These are phyloP conservation scores for Lasiosphaeria ovina DNA, from an alignment of 495 filamentous ascomycete genomes.

Conservation along the genomic window DNA sequence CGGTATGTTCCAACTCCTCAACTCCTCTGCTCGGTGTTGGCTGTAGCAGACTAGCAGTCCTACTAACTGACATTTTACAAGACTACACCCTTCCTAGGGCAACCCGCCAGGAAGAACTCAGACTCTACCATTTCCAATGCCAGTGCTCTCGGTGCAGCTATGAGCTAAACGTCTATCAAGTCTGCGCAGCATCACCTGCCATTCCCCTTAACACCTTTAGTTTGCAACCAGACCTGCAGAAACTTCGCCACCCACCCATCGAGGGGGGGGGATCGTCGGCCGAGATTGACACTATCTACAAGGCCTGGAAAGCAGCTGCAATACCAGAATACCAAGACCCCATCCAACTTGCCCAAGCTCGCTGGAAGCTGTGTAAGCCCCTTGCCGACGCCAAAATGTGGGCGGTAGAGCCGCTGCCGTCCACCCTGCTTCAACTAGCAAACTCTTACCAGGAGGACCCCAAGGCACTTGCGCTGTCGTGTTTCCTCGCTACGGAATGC, in stretches of 20 bases:
- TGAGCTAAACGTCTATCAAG: constrained; percentile 46
- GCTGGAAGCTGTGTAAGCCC: constrained; percentile 37
- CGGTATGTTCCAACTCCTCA: constrained; percentile 29
- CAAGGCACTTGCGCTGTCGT: constrained; percentile 36
- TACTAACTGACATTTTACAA: constrained; percentile 15
- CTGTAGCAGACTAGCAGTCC: neutral
- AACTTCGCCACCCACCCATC: constrained; percentile 23
- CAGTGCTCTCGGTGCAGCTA: constrained; percentile 39
- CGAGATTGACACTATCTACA: constrained; percentile 25
- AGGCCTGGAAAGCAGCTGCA: constrained; percentile 14
- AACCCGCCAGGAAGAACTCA: constrained; percentile 33
- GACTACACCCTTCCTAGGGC: constrained; percentile 34
- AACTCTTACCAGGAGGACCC: constrained; percentile 22
- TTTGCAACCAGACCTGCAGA: constrained; percentile 24
- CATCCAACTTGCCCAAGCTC: constrained; percentile 16
- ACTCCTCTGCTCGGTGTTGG: neutral
- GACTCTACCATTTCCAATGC: constrained; percentile 45
- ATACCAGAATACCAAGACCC: constrained; percentile 6
- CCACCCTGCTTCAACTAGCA: constrained; percentile 26
- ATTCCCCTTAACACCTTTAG: constrained; percentile 38
- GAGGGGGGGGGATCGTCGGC: constrained; percentile 21
- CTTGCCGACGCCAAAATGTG: constrained; percentile 37
- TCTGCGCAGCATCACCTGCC: constrained; percentile 34
- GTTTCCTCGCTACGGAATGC: constrained; percentile 36
- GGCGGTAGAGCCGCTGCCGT: constrained; percentile 41